These are phyloP conservation scores for Trypethelium eluteriae DNA, from an alignment of 495 filamentous ascomycete genomes.

Conservation along the genomic window DNA sequence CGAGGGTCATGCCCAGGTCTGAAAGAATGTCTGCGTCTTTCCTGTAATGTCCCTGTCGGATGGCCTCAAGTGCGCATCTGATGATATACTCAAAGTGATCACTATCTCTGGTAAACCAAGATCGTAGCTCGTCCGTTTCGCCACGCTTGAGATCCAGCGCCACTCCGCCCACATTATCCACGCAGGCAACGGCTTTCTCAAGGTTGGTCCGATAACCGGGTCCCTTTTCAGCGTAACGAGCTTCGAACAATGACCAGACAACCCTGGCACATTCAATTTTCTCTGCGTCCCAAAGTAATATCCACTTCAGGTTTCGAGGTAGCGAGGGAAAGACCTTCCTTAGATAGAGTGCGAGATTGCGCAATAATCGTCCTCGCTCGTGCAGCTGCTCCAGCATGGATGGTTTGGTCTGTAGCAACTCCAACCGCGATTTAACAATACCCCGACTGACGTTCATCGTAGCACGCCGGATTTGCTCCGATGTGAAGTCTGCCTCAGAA, in stretches of 20 bases:
- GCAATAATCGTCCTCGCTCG: constrained; percentile 58
- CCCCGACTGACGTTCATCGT: constrained; percentile 72
- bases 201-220: constrained; percentile 44
- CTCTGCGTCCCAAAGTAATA: constrained; percentile 80
- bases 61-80: constrained; percentile 63
- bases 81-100: constrained; percentile 65
- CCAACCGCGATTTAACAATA: constrained; percentile 65
- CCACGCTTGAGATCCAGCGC: constrained; percentile 48
- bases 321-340: constrained; percentile 48
- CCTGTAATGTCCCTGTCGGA: constrained; percentile 57
- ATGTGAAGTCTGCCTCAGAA: constrained; percentile 53
- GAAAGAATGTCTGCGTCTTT: constrained; percentile 26
- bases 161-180: constrained; percentile 64
- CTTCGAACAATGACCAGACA: constrained; percentile 71
- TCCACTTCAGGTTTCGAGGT: constrained; percentile 61
- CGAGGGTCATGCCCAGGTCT: constrained; percentile 33
- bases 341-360: constrained; percentile 62
- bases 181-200: constrained; percentile 57
- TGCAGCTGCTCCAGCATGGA: constrained; percentile 75
- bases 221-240: constrained; percentile 40
- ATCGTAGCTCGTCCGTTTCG: constrained; percentile 64
- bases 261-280: constrained; percentile 76
- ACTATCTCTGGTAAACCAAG: constrained; percentile 76
- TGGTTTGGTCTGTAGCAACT: constrained; percentile 60
- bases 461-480: constrained; percentile 65